Base-by-base conservation (phyloP, 345 rosid genomes). In the Eutrema japonicum region DNA sequence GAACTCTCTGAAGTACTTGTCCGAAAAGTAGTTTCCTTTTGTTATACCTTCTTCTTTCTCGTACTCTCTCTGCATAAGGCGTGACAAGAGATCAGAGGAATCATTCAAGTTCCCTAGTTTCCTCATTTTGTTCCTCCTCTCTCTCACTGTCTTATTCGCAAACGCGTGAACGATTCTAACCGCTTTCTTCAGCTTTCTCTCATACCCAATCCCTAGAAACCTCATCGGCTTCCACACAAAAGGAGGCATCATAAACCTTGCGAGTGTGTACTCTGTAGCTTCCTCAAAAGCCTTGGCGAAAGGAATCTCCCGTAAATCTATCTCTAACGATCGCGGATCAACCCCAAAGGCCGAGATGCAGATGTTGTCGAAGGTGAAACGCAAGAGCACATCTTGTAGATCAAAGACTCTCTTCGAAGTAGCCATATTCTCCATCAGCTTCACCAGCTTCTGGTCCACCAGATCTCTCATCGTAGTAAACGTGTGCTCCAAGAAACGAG, bases 201-300 rank as follows among this genome's bases (percentile, higher is more conserved):
- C 98, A 46, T 36, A 63, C 57, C 98, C 96, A 3, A 88, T 14
- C 47, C 81, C 68, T 12, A 92, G 68, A 32, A 78, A 70, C 82
- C 81, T 85, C 90, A 92, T 65, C 3, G 96, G 78, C 73, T 88
- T 90, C 95, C 94, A 90, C 22, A 90, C 71, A 36, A 82, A 82
- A 74, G 84, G 83, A 1, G 96, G 97, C 33, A 77, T 37, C 77
- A 88, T 41, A 80, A 92, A 92, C 72, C 96, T 84, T 46, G 38
- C 64, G 41, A 89, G 52, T 62, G 85, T 77, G 22, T 85, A 58
- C 67, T 90, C 93, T 0, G 95, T 90, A 33, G 98, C 92, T 57
- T 84, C 85, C 78, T 92, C 95, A 47, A 90, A 92, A 12, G 98
- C 93, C 76, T 79, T 90, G 18, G 89, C 90, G 36, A 92, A 92